A percentile compares a stretch with the other conserved stretches of the same genome.
Conservation (phyloP, 495 filamentous ascomycete genomes). For the Daldinia vernicosa region DNA sequence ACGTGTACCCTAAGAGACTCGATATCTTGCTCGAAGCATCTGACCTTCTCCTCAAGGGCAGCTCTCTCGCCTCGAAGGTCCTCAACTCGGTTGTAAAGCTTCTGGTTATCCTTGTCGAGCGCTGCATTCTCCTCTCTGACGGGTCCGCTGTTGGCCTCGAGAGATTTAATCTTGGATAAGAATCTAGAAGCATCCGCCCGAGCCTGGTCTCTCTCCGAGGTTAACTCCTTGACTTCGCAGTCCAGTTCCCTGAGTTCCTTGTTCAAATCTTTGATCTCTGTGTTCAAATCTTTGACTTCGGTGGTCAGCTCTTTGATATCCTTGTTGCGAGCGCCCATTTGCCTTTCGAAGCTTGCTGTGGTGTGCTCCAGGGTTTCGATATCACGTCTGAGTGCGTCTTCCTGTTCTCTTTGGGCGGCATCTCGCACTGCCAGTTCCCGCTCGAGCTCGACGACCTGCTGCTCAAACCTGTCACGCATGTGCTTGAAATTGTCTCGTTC, state of each 20-base stretch:
- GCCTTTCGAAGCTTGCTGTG: constrained; percentile 49
- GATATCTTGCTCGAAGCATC: constrained; percentile 34
- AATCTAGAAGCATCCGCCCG: constrained; percentile 28
- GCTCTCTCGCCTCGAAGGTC: constrained; percentile 43
- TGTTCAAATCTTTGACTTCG: constrained; percentile 34
- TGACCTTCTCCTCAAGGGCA: constrained; percentile 21
- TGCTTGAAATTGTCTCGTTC: constrained; percentile 50
- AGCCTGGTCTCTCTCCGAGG: constrained; percentile 23
- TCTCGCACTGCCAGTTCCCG: constrained; percentile 48
- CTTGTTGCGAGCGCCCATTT: constrained; percentile 50
- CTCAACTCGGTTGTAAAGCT: constrained; percentile 30
- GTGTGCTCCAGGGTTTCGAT: constrained; percentile 49
- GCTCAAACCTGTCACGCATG: constrained; percentile 45
- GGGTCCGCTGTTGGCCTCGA: constrained; percentile 21
- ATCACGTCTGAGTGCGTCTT: constrained; percentile 47
- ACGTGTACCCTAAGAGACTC: constrained; percentile 31
- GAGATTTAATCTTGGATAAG: constrained; percentile 30
- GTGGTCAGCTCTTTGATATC: constrained; percentile 45
- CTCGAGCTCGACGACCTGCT: constrained; percentile 46
- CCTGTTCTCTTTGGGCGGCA: constrained; percentile 50
- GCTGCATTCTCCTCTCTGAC: constrained; percentile 23
- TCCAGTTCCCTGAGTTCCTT: constrained; percentile 49
- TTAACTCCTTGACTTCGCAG: constrained; percentile 49
- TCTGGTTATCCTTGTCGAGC: constrained; percentile 25
- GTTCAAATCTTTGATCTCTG: constrained; percentile 37